Evolutionary conservation across 2,329 filamentous ascomycete species (phyloP).

Genomic region (Teratosphaeria viscida): DNA sequence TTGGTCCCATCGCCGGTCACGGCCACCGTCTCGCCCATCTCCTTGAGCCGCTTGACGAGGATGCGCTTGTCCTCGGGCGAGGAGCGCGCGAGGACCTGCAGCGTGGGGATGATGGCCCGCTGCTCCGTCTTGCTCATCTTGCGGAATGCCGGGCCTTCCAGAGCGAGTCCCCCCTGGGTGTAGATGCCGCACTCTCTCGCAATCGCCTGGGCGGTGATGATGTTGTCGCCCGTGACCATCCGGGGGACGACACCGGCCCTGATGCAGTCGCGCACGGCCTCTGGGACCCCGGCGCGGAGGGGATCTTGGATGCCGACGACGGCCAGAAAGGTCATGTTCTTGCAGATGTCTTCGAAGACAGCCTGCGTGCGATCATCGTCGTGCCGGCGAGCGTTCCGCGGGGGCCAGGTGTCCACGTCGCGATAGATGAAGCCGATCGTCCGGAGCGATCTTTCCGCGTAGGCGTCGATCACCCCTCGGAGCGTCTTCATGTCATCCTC

Average conservation of each 20-base stretch:
- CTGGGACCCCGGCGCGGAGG: constrained; percentile 55
- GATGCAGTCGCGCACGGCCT: constrained; percentile 57
- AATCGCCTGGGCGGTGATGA: constrained; percentile 63
- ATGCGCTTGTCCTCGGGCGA: constrained; percentile 60
- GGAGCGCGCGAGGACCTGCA: constrained; percentile 58
- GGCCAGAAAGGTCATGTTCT: constrained; percentile 62
- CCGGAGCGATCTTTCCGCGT: constrained; percentile 68
- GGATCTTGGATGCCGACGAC: constrained; percentile 68
- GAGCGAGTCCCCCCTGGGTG: constrained; percentile 31
- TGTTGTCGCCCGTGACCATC: constrained; percentile 66
- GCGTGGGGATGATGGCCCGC: constrained; percentile 47
- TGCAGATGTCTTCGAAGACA: constrained; percentile 58
- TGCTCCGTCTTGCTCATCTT: constrained; percentile 35
- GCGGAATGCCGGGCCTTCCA: constrained; percentile 37
- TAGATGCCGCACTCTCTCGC: constrained; percentile 62
- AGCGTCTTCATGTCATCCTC: constrained; percentile 49
- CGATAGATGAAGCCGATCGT: constrained; percentile 77
- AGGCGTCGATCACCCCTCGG: constrained; percentile 59
- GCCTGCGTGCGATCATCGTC: constrained; percentile 54
- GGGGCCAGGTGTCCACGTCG: constrained; percentile 73
- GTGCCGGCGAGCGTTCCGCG: constrained; percentile 46
- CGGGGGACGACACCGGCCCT: constrained; percentile 60
- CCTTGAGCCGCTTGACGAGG: constrained; percentile 53
- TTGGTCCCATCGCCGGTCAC: constrained; percentile 59
- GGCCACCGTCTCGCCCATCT: constrained; percentile 55